These are phyloP conservation scores for Diutina catenulata DNA, from an alignment of 1,139 yeast species.

Conservation along the genomic window DNA sequence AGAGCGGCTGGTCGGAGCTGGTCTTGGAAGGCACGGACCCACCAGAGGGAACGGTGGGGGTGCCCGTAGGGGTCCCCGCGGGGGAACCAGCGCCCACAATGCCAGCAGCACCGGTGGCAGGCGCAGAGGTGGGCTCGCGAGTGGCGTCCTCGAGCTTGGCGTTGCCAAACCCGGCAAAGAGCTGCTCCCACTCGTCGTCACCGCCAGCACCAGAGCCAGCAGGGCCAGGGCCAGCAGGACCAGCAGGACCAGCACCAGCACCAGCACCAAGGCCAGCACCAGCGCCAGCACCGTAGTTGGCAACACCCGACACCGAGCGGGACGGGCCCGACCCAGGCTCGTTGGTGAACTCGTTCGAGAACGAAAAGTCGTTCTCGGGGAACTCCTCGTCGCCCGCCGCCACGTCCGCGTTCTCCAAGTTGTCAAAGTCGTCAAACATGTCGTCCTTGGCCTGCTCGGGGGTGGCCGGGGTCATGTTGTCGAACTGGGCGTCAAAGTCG, in stretches of 20 bases:
- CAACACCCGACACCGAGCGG: no score
- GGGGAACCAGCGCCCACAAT: conserved; percentile 26
- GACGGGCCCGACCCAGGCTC: no score
- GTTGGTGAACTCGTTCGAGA: conserved; percentile 3
- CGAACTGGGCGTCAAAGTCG: conserved; percentile 18
- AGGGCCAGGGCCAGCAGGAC: neutral
- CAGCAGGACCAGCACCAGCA: conserved; percentile 16
- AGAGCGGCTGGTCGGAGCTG: conserved; percentile 14
- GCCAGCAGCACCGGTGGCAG: conserved; percentile 4
- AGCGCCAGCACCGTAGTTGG: no score
- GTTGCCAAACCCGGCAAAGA: conserved; percentile 83
- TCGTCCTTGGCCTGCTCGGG: conserved; percentile 1
- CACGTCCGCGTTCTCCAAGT: conserved; percentile 6
- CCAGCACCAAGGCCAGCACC: conserved; percentile 8
- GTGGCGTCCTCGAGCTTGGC: conserved; percentile 17
- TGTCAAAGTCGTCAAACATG: conserved; percentile 7
- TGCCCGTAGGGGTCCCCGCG: neutral
- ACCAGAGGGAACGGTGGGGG: no score
- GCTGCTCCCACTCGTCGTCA: conserved; percentile 87
- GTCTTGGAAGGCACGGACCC: no score
- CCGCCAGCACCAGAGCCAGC: conserved; percentile 9
- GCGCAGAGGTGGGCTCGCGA: conserved; percentile 5
- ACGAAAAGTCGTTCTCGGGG: conserved; percentile 4
- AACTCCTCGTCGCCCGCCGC: conserved; percentile 1
- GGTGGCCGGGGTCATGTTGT: conserved; percentile 1